These are phyloP conservation scores for Auricularia cornea DNA, from an alignment of 768 basidiomycete species.

Conservation along the genomic window DNA sequence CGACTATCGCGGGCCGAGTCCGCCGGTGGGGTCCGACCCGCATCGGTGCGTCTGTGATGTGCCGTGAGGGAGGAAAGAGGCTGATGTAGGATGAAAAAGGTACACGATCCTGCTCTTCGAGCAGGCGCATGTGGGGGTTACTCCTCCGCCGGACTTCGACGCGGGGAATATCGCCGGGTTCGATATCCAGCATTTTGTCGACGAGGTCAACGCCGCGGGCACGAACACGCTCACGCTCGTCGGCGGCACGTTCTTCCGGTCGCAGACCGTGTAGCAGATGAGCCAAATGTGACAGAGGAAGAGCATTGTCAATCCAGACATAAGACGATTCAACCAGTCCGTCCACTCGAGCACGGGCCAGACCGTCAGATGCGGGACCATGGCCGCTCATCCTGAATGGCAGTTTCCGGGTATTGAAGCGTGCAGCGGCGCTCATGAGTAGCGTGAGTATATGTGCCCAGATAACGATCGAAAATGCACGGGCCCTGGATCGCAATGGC, in stretches of 20 bases:
- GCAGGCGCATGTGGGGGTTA: constrained; percentile 16
- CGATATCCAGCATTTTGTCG: neutral
- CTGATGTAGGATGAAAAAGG: too few relatives aligned
- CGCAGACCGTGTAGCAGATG: neutral
- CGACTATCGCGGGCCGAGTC: constrained; percentile 33
- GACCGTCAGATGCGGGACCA: too few relatives aligned
- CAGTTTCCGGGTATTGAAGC: too few relatives aligned
- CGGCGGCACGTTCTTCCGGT: neutral
- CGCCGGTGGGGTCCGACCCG: constrained; percentile 33
- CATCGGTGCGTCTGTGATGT: constrained; percentile 29
- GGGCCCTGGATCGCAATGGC: too few relatives aligned
- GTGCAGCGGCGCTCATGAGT: too few relatives aligned
- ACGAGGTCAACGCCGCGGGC: neutral
- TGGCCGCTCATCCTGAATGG: too few relatives aligned
- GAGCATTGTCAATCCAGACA: too few relatives aligned
- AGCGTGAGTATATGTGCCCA: too few relatives aligned
- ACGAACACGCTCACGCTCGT: neutral
- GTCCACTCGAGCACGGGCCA: too few relatives aligned
- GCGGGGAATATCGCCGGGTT: neutral
- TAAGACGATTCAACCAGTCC: too few relatives aligned
- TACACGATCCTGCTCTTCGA: constrained; percentile 42
- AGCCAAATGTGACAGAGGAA: too few relatives aligned
- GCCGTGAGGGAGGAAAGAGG: neutral
- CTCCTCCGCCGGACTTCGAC: neutral
- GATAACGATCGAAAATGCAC: too few relatives aligned